A percentile compares a stretch with the other conserved stretches of the same genome.
Conservation (phyloP, 148 eudicot species). For the Chenopodium suecicum region DNA sequence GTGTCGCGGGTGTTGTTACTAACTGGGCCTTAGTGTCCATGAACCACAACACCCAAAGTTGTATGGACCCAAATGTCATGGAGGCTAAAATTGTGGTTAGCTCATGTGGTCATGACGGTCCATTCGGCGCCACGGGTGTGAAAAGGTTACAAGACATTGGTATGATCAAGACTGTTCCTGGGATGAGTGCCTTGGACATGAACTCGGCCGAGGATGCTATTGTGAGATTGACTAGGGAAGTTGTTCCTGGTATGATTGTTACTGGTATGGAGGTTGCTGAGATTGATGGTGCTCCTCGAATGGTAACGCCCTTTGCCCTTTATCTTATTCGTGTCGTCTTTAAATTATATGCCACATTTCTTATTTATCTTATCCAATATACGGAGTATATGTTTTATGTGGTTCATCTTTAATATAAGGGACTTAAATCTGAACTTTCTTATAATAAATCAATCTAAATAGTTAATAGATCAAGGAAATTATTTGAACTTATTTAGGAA, state of each 20-base stretch:
- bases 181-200: slow-evolving; percentile 97
- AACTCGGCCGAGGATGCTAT: slow-evolving; percentile 91
- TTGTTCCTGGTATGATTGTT: slow-evolving; percentile 96
- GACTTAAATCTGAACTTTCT: too few relatives aligned
- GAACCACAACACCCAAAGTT: slow-evolving; percentile 95
- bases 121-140: slow-evolving; percentile 94
- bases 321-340: neutral
- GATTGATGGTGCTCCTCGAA: slow-evolving; percentile 90
- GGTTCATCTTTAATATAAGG: too few relatives aligned
- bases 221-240: slow-evolving; percentile 76
- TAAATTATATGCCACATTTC: neutral
- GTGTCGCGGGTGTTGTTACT: slow-evolving; percentile 88
- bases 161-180: slow-evolving; percentile 78
- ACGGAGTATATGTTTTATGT: too few relatives aligned
- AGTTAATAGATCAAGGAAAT: too few relatives aligned
- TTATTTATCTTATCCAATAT: too few relatives aligned
- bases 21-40: slow-evolving; percentile 93
- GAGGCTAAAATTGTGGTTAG: slow-evolving; percentile 92
- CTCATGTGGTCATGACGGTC: slow-evolving; percentile 95
- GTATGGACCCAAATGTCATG: slow-evolving; percentile 99
- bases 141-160: slow-evolving; percentile 84
- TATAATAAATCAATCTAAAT: too few relatives aligned
- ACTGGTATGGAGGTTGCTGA: slow-evolving; percentile 99
- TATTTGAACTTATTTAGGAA: too few relatives aligned
- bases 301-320: slow-evolving; percentile 43